Evolutionary conservation across 345 rosid species (phyloP), one percentile per base, ranked within the genome.

Genomic region (Rhodamnia rubescens): DNA sequence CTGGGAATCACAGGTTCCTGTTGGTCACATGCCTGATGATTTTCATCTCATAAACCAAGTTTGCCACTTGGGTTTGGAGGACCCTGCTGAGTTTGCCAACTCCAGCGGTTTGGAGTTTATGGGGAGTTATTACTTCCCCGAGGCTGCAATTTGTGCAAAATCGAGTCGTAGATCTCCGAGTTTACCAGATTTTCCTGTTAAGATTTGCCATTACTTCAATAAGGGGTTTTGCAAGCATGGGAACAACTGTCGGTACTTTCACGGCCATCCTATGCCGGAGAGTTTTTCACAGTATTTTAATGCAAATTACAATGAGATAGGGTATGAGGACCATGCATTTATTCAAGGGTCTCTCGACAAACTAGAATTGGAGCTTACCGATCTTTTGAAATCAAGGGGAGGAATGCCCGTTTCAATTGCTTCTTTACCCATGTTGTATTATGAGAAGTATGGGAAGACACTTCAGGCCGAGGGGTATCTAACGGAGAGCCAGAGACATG

Each of bases 381-480:
- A 95, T 89, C 92, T 97, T 11, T 88, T 97, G 81, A 94, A 95
- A 90, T 90, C 94, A 1, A 92, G 96, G 89, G 91, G 95, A 89
- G 98, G 99, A n/a, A 82, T 91, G 82, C 98, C 99, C 0, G 95
- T 97, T 81, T 96, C 99, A 0, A 97, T 97, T 51, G 99, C 99
- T 83, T 95, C 99, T 12, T 90, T 97, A 87, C 99, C 99, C 8
- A 93, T 92, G 94, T 87, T 96, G 91, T 97, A 96, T 59, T 94
- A 88, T 21, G 99, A 95, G 88, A 97, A 92, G 90, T 96, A 92
- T 47, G 98, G 98, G 84, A 92, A 88, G 92, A 92, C 89, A 26
- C 96, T 97, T 89, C 99, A 95, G 91, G 99, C 98, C 47, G 99
- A 97, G 82, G 99, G 99, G 32, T 97, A 97, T 87, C 97, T 97